Evolutionary conservation across 2,329 filamentous ascomycete genomes (phyloP).

Genomic region (Dactylellina parvicollis): DNA sequence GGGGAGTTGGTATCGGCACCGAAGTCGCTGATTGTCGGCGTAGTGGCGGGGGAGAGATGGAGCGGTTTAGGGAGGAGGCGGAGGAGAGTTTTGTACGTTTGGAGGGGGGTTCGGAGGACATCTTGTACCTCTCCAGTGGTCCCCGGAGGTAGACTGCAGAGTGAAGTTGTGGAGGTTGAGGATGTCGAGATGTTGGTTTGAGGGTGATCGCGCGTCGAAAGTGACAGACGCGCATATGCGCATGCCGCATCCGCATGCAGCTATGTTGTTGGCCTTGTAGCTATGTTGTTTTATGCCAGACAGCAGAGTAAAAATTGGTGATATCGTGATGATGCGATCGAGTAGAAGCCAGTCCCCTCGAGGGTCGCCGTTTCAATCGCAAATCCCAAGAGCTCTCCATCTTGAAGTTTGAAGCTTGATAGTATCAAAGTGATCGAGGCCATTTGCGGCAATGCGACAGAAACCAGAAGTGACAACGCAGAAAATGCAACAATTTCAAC

Average conservation of each 20-base stretch:
- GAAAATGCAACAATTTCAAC: background rate
- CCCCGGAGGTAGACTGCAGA: background rate
- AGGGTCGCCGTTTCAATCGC: no score
- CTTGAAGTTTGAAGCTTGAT: no score
- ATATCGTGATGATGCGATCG: no score
- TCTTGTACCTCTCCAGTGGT: background rate
- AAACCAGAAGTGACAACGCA: background rate
- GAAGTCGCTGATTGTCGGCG: constrained; percentile 8
- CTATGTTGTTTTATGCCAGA: no score
- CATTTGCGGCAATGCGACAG: background rate
- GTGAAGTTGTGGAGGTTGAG: background rate
- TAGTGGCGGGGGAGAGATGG: constrained; percentile 48
- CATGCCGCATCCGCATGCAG: no score
- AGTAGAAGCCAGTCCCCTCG: no score
- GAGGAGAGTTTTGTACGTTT: constrained; percentile 39
- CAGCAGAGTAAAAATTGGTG: no score
- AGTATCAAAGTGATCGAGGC: background rate
- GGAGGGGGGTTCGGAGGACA: constrained; percentile 26
- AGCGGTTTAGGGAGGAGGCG: constrained; percentile 27
- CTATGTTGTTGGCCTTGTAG: no score
- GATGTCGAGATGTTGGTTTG: background rate
- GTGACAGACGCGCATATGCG: no score
- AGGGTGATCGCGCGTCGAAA: background rate
- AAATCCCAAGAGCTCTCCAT: no score
- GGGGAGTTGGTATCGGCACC: background rate